These are phyloP conservation scores for Canna indica DNA, from an alignment of 176 grass and related monocot species.

Conservation along the genomic window DNA sequence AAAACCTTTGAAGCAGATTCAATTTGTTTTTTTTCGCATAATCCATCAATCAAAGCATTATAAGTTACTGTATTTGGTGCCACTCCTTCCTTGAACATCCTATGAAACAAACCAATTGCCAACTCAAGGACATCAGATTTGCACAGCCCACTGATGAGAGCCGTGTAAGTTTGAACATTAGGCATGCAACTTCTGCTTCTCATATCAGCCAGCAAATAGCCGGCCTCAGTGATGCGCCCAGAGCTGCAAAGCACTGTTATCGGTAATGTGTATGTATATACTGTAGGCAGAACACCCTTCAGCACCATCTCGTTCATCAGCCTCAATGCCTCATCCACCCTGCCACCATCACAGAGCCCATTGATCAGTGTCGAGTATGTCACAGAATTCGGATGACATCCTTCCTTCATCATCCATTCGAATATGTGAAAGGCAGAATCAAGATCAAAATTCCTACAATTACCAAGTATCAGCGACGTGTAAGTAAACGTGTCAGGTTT, in stretches of 20 bases:
- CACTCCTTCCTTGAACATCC: conserved; percentile 40
- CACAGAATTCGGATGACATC: conserved; percentile 31
- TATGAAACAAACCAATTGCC: conserved; percentile 49
- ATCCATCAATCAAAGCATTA: conserved; percentile 39
- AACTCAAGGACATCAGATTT: conserved; percentile 33
- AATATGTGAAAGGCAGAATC: conserved; percentile 40
- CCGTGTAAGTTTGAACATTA: conserved; percentile 41
- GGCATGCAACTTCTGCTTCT: conserved; percentile 24
- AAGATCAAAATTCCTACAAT: conserved; percentile 36
- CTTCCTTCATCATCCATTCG: conserved; percentile 26
- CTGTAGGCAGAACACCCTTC: conserved; percentile 25
- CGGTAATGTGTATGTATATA: conserved; percentile 26
- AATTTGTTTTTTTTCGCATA: conserved; percentile 29
- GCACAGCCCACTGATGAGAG: conserved; percentile 38
- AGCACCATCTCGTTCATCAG: conserved; percentile 36
- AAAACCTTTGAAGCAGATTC: conserved; percentile 31
- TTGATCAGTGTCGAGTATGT: conserved; percentile 41
- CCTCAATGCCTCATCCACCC: conserved; percentile 31
- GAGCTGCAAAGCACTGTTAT: conserved; percentile 29
- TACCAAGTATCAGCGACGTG: conserved; percentile 47
- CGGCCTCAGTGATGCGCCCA: conserved; percentile 31
- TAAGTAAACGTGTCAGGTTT: conserved; percentile 37
- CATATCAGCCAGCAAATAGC: conserved; percentile 34
- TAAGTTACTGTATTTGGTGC: conserved; percentile 36
- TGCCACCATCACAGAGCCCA: conserved; percentile 20